Conservation (phyloP, 192 early-diverging fungal genomes). For the Backusella macrospora region DNA sequence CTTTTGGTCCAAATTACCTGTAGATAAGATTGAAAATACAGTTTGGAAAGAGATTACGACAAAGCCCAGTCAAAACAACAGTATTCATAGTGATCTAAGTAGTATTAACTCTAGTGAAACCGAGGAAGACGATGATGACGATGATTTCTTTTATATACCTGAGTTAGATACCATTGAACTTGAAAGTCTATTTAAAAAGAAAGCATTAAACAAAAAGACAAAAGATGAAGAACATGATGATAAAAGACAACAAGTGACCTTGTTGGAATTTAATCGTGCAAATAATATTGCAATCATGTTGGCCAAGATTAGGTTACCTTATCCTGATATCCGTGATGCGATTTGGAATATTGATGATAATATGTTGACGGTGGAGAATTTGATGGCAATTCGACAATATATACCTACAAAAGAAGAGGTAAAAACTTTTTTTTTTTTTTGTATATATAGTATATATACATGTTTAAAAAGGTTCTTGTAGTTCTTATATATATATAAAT, state of each 20-base stretch:
- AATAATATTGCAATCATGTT: constrained; percentile 68
- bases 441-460: no score
- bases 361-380: constrained; percentile 52
- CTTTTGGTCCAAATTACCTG: constrained; percentile 59
- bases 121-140: constrained; percentile 22
- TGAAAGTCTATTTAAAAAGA: constrained; percentile 54
- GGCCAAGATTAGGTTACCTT: constrained; percentile 50
- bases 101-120: background rate
- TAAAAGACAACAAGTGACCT: constrained; percentile 43
- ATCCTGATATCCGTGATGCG: constrained; percentile 56
- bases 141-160: constrained; percentile 14
- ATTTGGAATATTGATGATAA: constrained; percentile 59
- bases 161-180: constrained; percentile 49
- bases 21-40: constrained; percentile 48
- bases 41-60: constrained; percentile 54
- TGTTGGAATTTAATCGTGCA: constrained; percentile 55
- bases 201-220: constrained; percentile 14
- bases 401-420: constrained; percentile 58
- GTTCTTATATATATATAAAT: background rate
- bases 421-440: background rate
- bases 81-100: background rate
- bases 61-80: background rate
- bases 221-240: constrained; percentile 14
- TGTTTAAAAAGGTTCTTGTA: no score
- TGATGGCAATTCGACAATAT: constrained; percentile 57